These are phyloP conservation scores for Pelargonium nanum DNA, from an alignment of 345 rosid genomes.

Conservation along the genomic window DNA sequence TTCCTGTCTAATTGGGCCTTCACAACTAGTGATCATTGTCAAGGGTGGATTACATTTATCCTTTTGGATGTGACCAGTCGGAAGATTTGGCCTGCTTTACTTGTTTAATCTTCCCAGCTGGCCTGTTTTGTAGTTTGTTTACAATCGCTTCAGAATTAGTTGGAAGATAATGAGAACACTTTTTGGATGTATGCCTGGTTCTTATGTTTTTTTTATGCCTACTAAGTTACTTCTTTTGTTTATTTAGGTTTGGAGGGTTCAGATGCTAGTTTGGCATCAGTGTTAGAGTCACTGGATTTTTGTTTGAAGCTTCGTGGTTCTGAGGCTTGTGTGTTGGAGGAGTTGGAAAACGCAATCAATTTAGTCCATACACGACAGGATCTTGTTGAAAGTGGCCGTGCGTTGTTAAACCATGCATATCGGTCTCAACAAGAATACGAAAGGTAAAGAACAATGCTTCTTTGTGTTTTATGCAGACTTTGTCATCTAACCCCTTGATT, in stretches of 20 bases:
- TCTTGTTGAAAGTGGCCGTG: conserved; percentile 82
- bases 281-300: conserved; percentile 78
- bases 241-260: conserved; percentile 74
- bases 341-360: conserved; percentile 77
- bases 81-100: not conserved
- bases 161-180: not conserved
- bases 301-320: conserved; percentile 88
- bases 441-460: conserved; percentile 36
- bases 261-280: conserved; percentile 82
- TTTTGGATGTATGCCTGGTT: not conserved
- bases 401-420: conserved; percentile 67
- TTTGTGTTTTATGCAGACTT: conserved; percentile 3
- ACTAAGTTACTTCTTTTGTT: conserved; percentile 5
- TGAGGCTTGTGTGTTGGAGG: conserved; percentile 83
- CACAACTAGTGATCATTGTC: not conserved
- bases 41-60: not conserved
- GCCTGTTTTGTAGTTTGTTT: not conserved
- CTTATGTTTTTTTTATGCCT: not conserved
- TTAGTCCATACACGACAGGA: conserved; percentile 68
- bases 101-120: too few species aligned
- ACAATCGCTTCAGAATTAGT: not conserved
- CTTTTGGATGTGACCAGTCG: not conserved
- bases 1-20: not conserved
- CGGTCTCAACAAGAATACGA: conserved; percentile 79
- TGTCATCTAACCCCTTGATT: not conserved